Evolutionary conservation across 768 basidiomycete genomes (phyloP), one percentile per base, ranked within the genome.

Genomic region (Exidia glandulosa): DNA sequence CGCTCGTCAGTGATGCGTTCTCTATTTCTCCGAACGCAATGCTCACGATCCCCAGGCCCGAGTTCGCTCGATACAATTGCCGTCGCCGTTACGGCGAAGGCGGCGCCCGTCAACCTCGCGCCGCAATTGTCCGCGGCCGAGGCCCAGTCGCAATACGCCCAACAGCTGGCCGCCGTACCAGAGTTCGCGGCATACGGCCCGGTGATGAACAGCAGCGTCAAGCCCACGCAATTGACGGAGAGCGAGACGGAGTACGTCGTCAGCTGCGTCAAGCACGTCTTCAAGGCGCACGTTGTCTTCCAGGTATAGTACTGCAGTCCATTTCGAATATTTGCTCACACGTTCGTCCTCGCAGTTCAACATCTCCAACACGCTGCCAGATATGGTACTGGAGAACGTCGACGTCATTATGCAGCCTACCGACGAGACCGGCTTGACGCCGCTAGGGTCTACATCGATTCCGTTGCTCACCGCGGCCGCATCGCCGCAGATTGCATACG

Each of bases 241-340:
- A 88, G 83, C 67, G 96, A 97, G 74, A 98, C 94, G 3, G 96
- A 98, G 74, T 99, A 98, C 69, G 93, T 96, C 68, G 95, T 97
- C 54, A 85, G 88, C 10, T 91, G 90, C 66, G 90, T 96, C 73
- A 98, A 97, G 75, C 96, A 99, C 71, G 83, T 97, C 60, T 99
- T 93, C 81, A 86, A 85, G 70, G 90, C 93, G 62, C 91, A 97
- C 69, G 71, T 98, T 61, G 94, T 99, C 45, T 98, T 99, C 85
- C 95, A 95, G 82, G 93, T 91, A 68, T n/a, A n/a, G n/a, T n/a
- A n/a, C n/a, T n/a, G n/a, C n/a, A 57, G 82, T 67, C 34, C 27
- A 47, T 27, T 56, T 25, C 19, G 31, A 3, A 32, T 37, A 31
- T 5, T 56, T 45, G 5, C 58, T 25, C 54, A 56, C 67, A 63